A percentile compares a stretch with the other conserved stretches of the same genome.
phyloP scores from a whole-genome alignment of 2,329 filamentous ascomycete genomes.

The Pseudophaeomoniella oleicola region DNA sequence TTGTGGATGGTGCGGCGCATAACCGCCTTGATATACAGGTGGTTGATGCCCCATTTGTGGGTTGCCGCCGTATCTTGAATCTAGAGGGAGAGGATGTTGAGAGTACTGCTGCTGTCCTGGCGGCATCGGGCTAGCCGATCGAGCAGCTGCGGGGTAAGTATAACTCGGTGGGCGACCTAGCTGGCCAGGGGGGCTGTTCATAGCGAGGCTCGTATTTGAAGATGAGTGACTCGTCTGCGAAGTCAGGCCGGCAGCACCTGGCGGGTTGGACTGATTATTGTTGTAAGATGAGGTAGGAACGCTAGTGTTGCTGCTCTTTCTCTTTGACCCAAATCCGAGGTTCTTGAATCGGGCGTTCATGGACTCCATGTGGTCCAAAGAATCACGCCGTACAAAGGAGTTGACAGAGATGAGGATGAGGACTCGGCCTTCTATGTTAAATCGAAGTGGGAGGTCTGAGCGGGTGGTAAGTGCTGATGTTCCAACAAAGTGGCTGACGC shows the following conservation, averaged over 20 bases:
- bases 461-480: not conserved
- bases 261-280: conserved; percentile 15
- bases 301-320: conserved; percentile 33
- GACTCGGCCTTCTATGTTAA: not conserved
- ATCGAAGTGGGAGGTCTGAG: not conserved
- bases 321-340: conserved; percentile 32
- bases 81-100: conserved; percentile 37
- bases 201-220: conserved; percentile 36
- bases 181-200: conserved; percentile 30
- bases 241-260: conserved; percentile 19
- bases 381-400: no score
- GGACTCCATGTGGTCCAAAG: conserved; percentile 26
- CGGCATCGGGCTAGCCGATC: conserved; percentile 38
- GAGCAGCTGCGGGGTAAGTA: conserved; percentile 38
- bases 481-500: no score
- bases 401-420: no score
- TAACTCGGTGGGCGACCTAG: conserved; percentile 51
- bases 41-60: conserved; percentile 22
- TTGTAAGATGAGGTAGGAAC: conserved; percentile 14
- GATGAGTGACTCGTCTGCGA: conserved; percentile 26
- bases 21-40: conserved; percentile 27
- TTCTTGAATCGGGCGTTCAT: conserved; percentile 38
- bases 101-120: conserved; percentile 24
- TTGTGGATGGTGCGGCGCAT: conserved; percentile 13
- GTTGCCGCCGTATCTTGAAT: conserved; percentile 36